Conservation (phyloP, 768 basidiomycete genomes). For the Neoboletus brunneissimus region DNA sequence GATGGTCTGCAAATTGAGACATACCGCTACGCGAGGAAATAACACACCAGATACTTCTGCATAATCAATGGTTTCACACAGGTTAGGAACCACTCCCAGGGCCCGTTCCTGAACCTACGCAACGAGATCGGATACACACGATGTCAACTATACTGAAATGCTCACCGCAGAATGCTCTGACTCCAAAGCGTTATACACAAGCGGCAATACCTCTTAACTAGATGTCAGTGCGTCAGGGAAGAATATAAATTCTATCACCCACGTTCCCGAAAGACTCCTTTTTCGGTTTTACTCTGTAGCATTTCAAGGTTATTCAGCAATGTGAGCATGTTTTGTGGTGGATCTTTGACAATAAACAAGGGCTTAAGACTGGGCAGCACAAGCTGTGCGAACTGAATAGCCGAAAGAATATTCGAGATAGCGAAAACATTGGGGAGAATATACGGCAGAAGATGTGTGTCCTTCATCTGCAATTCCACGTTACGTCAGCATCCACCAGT, state of each 20-base stretch:
- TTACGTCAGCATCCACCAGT: slow-evolving; percentile 10
- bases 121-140: slow-evolving; percentile 4
- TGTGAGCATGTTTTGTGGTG: slow-evolving; percentile 96
- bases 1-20: slow-evolving; percentile 27
- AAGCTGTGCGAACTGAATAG: slow-evolving; percentile 72
- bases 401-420: slow-evolving; percentile 75
- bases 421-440: slow-evolving; percentile 94
- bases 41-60: slow-evolving; percentile 88
- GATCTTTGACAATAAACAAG: slow-evolving; percentile 86
- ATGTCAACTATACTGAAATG: slow-evolving; percentile 1
- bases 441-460: slow-evolving; percentile 87
- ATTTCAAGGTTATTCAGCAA: slow-evolving; percentile 85
- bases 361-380: slow-evolving; percentile 90
- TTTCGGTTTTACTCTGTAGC: slow-evolving; percentile 87
- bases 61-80: slow-evolving; percentile 94
- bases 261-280: slow-evolving; percentile 86
- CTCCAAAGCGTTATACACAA: slow-evolving; percentile 94
- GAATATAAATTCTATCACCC: slow-evolving; percentile 28
- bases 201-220: slow-evolving; percentile 80
- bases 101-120: slow-evolving; percentile 90
- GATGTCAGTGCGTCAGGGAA: slow-evolving; percentile 2
- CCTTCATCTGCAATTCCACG: slow-evolving; percentile 71
- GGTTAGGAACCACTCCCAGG: slow-evolving; percentile 73
- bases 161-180: slow-evolving; percentile 85
- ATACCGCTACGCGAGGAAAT: slow-evolving; percentile 90